Base-by-base conservation (phyloP, 768 basidiomycete species). In the Rhodotorula diobovata region DNA sequence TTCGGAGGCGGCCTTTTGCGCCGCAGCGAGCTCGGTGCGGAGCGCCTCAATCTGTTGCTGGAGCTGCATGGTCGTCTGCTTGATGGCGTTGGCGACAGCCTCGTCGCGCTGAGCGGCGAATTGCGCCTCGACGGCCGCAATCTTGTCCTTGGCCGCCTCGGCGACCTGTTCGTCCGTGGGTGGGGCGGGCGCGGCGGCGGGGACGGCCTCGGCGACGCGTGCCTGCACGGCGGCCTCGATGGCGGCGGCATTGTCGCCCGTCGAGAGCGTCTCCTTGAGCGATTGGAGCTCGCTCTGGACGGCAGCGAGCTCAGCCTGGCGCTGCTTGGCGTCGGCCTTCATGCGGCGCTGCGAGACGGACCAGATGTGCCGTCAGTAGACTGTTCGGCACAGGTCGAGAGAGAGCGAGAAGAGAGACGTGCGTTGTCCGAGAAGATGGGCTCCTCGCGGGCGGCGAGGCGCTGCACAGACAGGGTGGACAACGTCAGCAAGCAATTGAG, bases 31-130 rank as follows among this genome's bases (percentile, higher is more conserved):
- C 45, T 70, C 72, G 34, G 61, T 35, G 34, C 62, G 64, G 14
- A 63, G 45, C 0, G 60, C 53, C 30, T 61, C 61, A 10, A 72
- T 63, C n/a, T 73, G 60, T 0, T 72, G 41, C 32, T 78, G 71
- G 25, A 80, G 68, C 57, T 78, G 76, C 14, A 68, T 61, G 58
- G 77, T 72, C 0, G 77, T 74, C 35, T 75, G 64, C 18, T 76
- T 61, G 54, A 80, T 76, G 21, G 63, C 65, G 4, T 67, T 55
- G 7, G 62, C 78, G 28, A 71, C 57, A 2, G 73, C 73, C n/a
- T 70, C 69, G 39, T 74, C 73, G 25, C 73, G 69, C 43, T 78
- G 65, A 12, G 71, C 45, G 1, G 61, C 62, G 58, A 76, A 67
- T 37, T 73, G 66, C 3, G 51, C 67, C 32, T 72, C 60, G 34